These are phyloP conservation scores for Vaccinium macrocarpon DNA, from an alignment of 148 eudicot genomes.

Conservation along the genomic window DNA sequence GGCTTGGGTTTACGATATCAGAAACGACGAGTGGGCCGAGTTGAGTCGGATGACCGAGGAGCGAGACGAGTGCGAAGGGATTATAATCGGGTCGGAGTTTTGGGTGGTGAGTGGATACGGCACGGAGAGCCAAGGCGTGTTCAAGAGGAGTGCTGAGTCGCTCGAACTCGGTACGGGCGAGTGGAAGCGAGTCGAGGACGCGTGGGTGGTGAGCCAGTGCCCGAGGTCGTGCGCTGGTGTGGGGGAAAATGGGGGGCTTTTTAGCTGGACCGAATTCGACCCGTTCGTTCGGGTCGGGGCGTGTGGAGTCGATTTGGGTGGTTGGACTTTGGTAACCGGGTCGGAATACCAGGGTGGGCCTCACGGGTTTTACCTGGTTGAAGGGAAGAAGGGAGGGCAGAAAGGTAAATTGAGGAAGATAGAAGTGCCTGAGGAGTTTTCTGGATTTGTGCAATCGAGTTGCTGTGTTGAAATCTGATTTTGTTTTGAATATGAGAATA, in stretches of 20 bases:
- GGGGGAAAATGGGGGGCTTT: conserved; percentile 32
- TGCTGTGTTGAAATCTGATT: conserved; percentile 55
- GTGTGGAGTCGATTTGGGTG: conserved; percentile 51
- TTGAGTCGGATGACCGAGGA: conserved; percentile 54
- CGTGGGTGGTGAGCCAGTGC: conserved; percentile 44
- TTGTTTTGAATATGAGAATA: not conserved
- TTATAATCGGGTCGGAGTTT: conserved; percentile 59
- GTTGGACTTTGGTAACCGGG: conserved; percentile 44
- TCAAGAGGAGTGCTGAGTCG: conserved; percentile 52
- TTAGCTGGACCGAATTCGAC: conserved; percentile 40
- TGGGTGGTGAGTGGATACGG: conserved; percentile 84
- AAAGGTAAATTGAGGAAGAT: conserved; percentile 42
- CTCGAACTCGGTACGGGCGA: conserved; percentile 28
- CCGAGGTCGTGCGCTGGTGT: conserved; percentile 54
- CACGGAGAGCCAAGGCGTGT: conserved; percentile 60
- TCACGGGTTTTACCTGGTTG: conserved; percentile 37
- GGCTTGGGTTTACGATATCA: conserved; percentile 49
- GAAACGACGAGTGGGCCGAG: conserved; percentile 56
- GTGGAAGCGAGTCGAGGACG: conserved; percentile 57
- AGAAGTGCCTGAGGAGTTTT: conserved; percentile 47
- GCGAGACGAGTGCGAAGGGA: conserved; percentile 77
- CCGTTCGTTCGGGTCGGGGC: conserved; percentile 37
- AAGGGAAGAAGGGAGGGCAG: conserved; percentile 26
- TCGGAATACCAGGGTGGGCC: conserved; percentile 44
- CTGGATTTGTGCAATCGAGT: conserved; percentile 57